Percentiles rank a stretch among this genome's conserved stretches.
Conservation (phyloP, 2,329 filamentous ascomycete genomes). For the Drechslerella dactyloides region DNA sequence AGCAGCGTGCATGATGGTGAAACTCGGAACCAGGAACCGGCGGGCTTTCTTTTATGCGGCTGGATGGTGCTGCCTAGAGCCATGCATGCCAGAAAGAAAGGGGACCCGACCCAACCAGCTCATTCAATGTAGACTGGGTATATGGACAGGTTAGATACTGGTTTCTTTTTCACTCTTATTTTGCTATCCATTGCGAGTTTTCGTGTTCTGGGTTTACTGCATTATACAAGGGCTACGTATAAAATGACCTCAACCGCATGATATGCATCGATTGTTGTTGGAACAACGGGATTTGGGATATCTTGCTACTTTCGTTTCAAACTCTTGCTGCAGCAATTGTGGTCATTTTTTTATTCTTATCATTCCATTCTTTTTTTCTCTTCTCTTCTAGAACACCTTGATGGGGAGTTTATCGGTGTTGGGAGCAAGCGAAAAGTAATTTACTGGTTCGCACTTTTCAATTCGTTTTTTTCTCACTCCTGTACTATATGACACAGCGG, state of each 20-base stretch:
- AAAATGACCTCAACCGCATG: conserved; percentile 11
- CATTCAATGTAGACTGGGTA: conserved; percentile 32
- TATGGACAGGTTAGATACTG: conserved; percentile 54
- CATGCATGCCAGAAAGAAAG: conserved; percentile 12
- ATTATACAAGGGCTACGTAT: not conserved
- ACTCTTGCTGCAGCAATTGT: conserved; percentile 3
- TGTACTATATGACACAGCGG: conserved; percentile 39
- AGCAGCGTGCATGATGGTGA: conserved; percentile 36
- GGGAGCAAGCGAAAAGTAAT: conserved; percentile 45
- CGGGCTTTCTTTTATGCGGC: conserved; percentile 16
- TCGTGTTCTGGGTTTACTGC: too few species aligned
- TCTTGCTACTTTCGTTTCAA: conserved; percentile 53
- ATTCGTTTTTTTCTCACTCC: conserved; percentile 40
- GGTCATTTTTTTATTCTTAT: conserved; percentile 12
- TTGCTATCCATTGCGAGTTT: conserved; percentile 4
- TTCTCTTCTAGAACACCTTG: conserved; percentile 50
- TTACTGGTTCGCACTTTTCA: not conserved
- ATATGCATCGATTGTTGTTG: conserved; percentile 21
- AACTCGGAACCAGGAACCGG: conserved; percentile 39
- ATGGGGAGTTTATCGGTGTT: conserved; percentile 41
- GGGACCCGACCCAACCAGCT: conserved; percentile 8
- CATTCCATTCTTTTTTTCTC: conserved; percentile 15
- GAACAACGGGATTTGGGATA: conserved; percentile 39
- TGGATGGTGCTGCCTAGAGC: conserved; percentile 37
- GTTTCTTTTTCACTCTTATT: conserved; percentile 42